Percentiles rank a stretch among this genome's conserved stretches.
Conservation (phyloP, 2,329 filamentous ascomycete genomes). For the Tolypocladium endophyticum region DNA sequence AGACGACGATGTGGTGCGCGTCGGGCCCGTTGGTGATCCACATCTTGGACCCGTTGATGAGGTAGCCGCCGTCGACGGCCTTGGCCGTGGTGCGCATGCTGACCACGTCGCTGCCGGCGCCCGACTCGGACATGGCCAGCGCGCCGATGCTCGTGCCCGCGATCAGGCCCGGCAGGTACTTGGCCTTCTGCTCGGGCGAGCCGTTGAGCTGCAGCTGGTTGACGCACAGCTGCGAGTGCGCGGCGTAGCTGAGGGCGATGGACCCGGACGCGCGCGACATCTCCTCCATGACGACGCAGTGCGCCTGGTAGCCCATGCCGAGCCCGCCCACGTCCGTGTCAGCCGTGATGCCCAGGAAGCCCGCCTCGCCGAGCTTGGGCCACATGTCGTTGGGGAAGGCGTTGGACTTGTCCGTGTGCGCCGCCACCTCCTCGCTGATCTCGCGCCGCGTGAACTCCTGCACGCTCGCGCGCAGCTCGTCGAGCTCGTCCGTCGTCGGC, state of each 20-base stretch:
- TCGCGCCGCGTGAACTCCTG: conserved; percentile 85
- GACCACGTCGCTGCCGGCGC: conserved; percentile 85
- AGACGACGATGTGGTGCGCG: conserved; percentile 88
- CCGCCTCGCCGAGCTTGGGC: conserved; percentile 85
- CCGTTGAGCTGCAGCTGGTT: conserved; percentile 95
- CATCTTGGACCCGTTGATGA: conserved; percentile 91
- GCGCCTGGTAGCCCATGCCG: conserved; percentile 90
- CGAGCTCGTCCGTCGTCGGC: conserved; percentile 61
- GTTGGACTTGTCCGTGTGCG: conserved; percentile 75
- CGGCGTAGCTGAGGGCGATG: conserved; percentile 85
- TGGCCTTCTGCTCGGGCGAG: conserved; percentile 63
- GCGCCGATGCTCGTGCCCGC: conserved; percentile 74
- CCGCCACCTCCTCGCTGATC: conserved; percentile 73
- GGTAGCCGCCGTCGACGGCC: conserved; percentile 71
- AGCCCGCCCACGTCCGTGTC: conserved; percentile 87
- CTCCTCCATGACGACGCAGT: conserved; percentile 93
- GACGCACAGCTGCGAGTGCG: conserved; percentile 90
- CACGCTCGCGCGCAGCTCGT: conserved; percentile 72
- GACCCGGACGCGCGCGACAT: conserved; percentile 75
- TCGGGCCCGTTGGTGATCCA: conserved; percentile 99
- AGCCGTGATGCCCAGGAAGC: conserved; percentile 84
- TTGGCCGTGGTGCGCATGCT: conserved; percentile 85
- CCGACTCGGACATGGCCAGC: conserved; percentile 90
- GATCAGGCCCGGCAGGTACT: conserved; percentile 71
- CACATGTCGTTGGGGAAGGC: conserved; percentile 87